Percentiles rank a stretch among this genome's conserved stretches.
phyloP scores from a whole-genome alignment of 352 stramenopile species.

The Phytopythium chamaehyphon region DNA sequence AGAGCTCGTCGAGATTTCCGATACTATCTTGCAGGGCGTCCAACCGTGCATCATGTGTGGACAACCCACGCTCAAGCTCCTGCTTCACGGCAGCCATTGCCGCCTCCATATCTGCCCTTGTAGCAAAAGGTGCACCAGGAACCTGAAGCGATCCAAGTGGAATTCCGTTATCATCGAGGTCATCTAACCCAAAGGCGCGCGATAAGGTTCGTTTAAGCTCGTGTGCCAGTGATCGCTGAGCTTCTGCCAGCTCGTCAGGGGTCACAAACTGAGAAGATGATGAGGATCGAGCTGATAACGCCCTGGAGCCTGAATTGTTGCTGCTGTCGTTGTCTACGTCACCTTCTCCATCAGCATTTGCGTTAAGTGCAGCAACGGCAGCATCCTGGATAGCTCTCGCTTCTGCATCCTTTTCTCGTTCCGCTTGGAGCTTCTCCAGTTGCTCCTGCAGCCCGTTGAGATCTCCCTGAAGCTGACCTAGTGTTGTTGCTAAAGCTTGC shows the following conservation, averaged over 20 bases:
- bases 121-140: conserved; percentile 31
- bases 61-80: conserved; percentile 26
- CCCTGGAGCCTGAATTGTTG: not conserved
- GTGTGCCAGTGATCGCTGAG: conserved; percentile 39
- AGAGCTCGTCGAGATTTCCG: conserved; percentile 20
- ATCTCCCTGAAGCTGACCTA: conserved; percentile 46
- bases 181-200: conserved; percentile 32
- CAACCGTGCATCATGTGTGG: conserved; percentile 31
- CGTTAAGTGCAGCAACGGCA: not conserved
- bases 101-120: conserved; percentile 32
- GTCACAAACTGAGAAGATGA: conserved; percentile 26
- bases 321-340: conserved; percentile 4
- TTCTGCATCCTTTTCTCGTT: conserved; percentile 12
- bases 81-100: conserved; percentile 42
- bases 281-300: not conserved
- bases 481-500: conserved; percentile 33
- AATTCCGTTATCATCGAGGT: conserved; percentile 9
- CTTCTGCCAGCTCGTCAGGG: conserved; percentile 35
- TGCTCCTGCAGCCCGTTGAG: conserved; percentile 45
- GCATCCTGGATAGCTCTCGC: not conserved
- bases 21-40: conserved; percentile 29
- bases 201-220: conserved; percentile 42
- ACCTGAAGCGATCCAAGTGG: conserved; percentile 11
- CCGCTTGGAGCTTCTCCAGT: conserved; percentile 26
- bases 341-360: not conserved